Percentiles rank a stretch among this genome's conserved stretches.
Evolutionary conservation across 2,329 filamentous ascomycete species (phyloP).

Genomic region (Nemania bipapillata): DNA sequence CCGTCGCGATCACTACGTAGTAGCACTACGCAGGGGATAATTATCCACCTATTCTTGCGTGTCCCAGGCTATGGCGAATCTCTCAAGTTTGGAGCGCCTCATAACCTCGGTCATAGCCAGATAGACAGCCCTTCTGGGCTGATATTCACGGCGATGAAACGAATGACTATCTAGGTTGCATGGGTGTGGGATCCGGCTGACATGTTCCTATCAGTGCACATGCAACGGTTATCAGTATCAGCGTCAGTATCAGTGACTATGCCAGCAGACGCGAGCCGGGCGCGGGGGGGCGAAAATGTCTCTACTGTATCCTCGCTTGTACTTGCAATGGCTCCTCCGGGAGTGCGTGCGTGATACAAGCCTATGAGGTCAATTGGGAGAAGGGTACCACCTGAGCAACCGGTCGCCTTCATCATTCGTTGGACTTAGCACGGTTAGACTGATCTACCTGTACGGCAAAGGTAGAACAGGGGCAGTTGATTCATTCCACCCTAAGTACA

Average conservation of each 20-base stretch:
- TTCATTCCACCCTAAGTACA: not conserved
- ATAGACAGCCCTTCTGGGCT: not conserved
- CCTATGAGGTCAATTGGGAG: conserved; percentile 15
- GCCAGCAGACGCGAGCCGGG: not conserved
- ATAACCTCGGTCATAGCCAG: not conserved
- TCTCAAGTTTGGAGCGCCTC: not conserved
- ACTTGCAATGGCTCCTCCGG: conserved; percentile 5
- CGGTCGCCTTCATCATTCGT: conserved; percentile 11
- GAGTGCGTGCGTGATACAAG: conserved; percentile 19
- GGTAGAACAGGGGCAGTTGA: conserved; percentile 15
- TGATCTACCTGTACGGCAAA: not conserved
- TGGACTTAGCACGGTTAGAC: not conserved
- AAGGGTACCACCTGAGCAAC: conserved; percentile 10
- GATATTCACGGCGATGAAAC: not conserved
- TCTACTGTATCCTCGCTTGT: conserved; percentile 7
- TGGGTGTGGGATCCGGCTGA: conserved; percentile 31
- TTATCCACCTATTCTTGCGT: conserved; percentile 9
- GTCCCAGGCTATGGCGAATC: not conserved
- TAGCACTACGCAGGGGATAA: not conserved
- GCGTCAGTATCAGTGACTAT: not conserved
- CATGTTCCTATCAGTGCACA: not conserved
- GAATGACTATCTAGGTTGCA: not conserved
- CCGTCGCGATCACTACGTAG: not conserved
- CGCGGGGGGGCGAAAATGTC: conserved; percentile 5
- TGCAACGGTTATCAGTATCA: conserved; percentile 9